These are phyloP conservation scores for Phytopythium vexans DNA, from an alignment of 352 stramenopile species.

Conservation along the genomic window DNA sequence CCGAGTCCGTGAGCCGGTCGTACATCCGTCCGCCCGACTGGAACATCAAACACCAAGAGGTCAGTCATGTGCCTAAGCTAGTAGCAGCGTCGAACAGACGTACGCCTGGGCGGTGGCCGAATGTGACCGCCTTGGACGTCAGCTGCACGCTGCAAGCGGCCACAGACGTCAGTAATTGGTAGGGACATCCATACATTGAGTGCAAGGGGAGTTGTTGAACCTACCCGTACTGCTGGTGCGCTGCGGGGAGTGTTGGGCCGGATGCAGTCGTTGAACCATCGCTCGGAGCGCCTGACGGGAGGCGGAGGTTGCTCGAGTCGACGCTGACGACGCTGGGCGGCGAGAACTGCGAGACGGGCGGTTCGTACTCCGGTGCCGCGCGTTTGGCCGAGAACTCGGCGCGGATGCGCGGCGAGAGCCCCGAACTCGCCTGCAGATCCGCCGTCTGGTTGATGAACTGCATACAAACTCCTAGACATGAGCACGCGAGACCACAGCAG, in stretches of 20 bases:
- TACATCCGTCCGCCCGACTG: slow-evolving; percentile 76
- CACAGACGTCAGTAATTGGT: slow-evolving; percentile 8
- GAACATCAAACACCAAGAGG: neutral
- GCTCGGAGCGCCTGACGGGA: slow-evolving; percentile 5
- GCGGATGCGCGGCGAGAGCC: slow-evolving; percentile 36
- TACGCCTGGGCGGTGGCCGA: slow-evolving; percentile 71
- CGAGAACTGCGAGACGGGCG: slow-evolving; percentile 33
- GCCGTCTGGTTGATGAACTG: slow-evolving; percentile 70
- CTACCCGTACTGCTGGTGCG: slow-evolving; percentile 42
- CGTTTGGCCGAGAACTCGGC: slow-evolving; percentile 46
- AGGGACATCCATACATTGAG: slow-evolving; percentile 4
- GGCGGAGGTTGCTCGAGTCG: slow-evolving; percentile 37
- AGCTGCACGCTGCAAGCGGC: slow-evolving; percentile 26
- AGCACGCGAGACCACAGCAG: slow-evolving; percentile 1
- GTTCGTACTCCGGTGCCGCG: slow-evolving; percentile 36
- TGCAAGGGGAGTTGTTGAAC: neutral
- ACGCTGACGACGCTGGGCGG: slow-evolving; percentile 49
- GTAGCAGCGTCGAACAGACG: neutral
- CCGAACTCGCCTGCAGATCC: slow-evolving; percentile 57
- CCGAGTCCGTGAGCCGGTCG: slow-evolving; percentile 44
- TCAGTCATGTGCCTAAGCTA: neutral
- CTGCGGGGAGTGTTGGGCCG: slow-evolving; percentile 10
- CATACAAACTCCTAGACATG: slow-evolving; percentile 2
- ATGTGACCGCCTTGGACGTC: slow-evolving; percentile 50
- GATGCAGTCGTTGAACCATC: slow-evolving; percentile 1